These are phyloP conservation scores for Huntiella savannae DNA, from an alignment of 2,329 filamentous ascomycete genomes.

Conservation along the genomic window DNA sequence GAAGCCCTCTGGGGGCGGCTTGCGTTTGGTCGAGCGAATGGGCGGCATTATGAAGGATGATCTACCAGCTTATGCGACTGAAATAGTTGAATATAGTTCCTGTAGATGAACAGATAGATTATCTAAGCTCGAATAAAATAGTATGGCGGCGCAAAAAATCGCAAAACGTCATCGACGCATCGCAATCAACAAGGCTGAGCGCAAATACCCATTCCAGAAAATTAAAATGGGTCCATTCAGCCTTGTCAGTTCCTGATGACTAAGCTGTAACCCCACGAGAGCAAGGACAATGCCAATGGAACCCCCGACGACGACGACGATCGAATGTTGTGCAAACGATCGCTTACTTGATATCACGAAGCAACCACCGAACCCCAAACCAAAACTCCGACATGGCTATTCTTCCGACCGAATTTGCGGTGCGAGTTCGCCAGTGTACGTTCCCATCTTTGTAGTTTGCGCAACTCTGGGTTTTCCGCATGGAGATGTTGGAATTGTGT, in stretches of 20 bases:
- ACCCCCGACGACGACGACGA: too few relatives aligned
- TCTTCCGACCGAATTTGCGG: slow-evolving; percentile 80
- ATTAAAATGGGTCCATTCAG: slow-evolving; percentile 4
- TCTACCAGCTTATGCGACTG: slow-evolving; percentile 3
- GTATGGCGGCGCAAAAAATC: neutral
- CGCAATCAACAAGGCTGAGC: slow-evolving; percentile 8
- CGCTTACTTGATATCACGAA: too few relatives aligned
- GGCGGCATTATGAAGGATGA: slow-evolving; percentile 43
- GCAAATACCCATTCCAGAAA: neutral
- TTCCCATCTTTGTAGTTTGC: slow-evolving; percentile 12
- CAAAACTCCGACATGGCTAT: slow-evolving; percentile 45
- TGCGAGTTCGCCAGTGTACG: slow-evolving; percentile 61
- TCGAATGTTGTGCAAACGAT: neutral
- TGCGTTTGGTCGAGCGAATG: slow-evolving; percentile 56
- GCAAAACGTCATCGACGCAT: neutral
- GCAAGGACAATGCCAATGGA: too few relatives aligned
- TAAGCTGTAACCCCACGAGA: too few relatives aligned
- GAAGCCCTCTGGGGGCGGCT: slow-evolving; percentile 72
- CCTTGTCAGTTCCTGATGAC: neutral
- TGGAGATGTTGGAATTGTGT: neutral
- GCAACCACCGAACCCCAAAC: too few relatives aligned
- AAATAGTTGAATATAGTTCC: too few relatives aligned
- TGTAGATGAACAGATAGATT: too few relatives aligned
- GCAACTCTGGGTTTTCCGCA: neutral
- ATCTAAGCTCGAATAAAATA: neutral